phyloP scores from a whole-genome alignment of 441 rosid genomes.

The Adansonia gregorii region DNA sequence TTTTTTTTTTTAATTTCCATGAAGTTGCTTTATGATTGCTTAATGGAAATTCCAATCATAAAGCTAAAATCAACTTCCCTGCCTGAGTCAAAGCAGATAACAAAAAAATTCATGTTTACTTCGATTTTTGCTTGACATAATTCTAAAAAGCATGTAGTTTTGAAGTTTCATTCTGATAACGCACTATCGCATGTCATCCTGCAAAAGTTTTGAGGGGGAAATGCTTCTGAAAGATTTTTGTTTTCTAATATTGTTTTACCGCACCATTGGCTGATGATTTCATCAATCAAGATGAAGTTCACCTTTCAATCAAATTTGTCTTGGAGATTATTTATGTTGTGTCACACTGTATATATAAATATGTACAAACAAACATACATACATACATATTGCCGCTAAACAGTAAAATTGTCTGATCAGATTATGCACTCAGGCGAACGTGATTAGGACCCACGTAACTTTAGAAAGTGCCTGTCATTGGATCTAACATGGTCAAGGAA shows the following conservation, averaged over 20 bases:
- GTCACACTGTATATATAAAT: too few species aligned
- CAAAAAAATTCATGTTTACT: not conserved
- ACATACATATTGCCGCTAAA: not conserved
- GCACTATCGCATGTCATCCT: not conserved
- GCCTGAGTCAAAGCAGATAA: not conserved
- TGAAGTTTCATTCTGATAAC: too few species aligned
- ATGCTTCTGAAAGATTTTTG: conserved; percentile 3
- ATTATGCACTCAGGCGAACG: conserved; percentile 60
- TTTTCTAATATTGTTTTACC: not conserved
- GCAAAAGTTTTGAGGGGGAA: not conserved
- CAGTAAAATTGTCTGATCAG: conserved; percentile 32
- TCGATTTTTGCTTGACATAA: not conserved
- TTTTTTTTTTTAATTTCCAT: not conserved
- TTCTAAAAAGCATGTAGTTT: not conserved
- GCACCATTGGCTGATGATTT: too few species aligned
- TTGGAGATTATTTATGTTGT: too few species aligned
- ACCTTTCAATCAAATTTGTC: too few species aligned
- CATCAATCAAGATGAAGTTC: too few species aligned
- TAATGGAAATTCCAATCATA: conserved; percentile 1
- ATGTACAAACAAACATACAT: too few species aligned
- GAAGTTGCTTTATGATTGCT: not conserved
- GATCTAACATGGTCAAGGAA: conserved; percentile 41
- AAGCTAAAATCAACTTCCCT: not conserved
- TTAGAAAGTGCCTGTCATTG: conserved; percentile 60
- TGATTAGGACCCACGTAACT: conserved; percentile 59